These are phyloP conservation scores for Protea cynaroides DNA, from an alignment of 164 flowering plant genomes.

Conservation along the genomic window DNA sequence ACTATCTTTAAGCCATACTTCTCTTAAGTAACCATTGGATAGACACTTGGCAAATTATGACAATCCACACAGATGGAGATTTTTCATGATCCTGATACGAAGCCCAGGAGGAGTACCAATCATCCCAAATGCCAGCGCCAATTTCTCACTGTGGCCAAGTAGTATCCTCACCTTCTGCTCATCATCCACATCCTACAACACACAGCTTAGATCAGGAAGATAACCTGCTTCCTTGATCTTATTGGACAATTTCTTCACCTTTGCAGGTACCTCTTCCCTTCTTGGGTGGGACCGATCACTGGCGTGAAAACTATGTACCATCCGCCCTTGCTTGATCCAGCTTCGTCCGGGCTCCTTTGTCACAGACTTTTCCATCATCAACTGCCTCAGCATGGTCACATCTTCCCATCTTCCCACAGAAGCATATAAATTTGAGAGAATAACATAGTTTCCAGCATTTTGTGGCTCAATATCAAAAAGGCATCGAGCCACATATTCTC, in stretches of 20 bases:
- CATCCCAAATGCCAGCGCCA: constrained; percentile 54
- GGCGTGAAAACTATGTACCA: constrained; percentile 54
- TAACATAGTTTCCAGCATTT: constrained; percentile 63
- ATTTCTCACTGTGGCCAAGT: constrained; percentile 53
- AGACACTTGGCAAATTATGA: constrained; percentile 52
- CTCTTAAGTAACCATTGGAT: constrained; percentile 37
- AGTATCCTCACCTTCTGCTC: constrained; percentile 61
- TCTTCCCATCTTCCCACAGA: constrained; percentile 70
- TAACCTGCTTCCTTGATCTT: constrained; percentile 51
- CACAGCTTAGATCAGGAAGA: constrained; percentile 58
- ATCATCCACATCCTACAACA: constrained; percentile 57
- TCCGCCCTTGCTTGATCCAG: constrained; percentile 53
- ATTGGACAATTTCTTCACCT: constrained; percentile 40
- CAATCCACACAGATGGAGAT: constrained; percentile 66
- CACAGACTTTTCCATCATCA: constrained; percentile 51
- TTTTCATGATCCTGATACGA: constrained; percentile 47
- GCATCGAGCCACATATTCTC: constrained; percentile 38
- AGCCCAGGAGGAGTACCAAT: constrained; percentile 27
- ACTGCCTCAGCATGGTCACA: constrained; percentile 35
- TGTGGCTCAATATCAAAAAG: constrained; percentile 65
- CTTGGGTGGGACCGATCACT: constrained; percentile 54
- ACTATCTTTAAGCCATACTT: constrained; percentile 45
- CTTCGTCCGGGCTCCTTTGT: constrained; percentile 64
- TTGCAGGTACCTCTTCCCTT: constrained; percentile 36
- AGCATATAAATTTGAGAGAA: constrained; percentile 60